Base-by-base conservation (phyloP, 345 rosid genomes). In the Citropsis articulata region DNA sequence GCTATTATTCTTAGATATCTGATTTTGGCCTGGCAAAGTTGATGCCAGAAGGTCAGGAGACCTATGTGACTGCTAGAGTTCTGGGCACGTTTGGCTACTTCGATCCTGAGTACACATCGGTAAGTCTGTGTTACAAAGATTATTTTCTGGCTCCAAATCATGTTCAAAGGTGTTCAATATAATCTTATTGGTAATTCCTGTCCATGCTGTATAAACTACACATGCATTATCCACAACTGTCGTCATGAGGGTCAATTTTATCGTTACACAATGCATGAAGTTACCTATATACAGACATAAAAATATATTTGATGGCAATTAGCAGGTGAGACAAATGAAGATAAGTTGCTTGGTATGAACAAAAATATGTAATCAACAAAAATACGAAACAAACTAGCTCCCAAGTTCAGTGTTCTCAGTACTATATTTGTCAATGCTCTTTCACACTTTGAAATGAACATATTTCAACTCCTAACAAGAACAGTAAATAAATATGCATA, bases 81-180 rank as follows among this genome's bases (percentile, higher is more conserved):
- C 93, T 95, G 5, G 99, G 99, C 73, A 95, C 99, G 31, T 95
- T 95, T 64, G 99, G 99, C 85, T 95, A 95, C 78, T 95, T 95
- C 16, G 99, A 95, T 75, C 98, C 99, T 28, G 98, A 95, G 81
- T 95, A 95, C 72, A 93, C 99, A 79, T 92, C 98, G 76, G 99
- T 95, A 88, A 13, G 85, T 66, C 71, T 75, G 38, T 53, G 4
- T 53, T 40, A 48, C 12, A 48, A 22, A 13, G 2, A 78, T 62
- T 66, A 63, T n/a, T 60, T 66, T 19, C 63, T 50, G 16, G 9
- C 45, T 48, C 25, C 42, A 19, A 36, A 55, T 2, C 66, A 66
- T 24, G 50, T 35, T 57, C 13, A 48, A 73, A 2, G 59, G 69
- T 24, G n/a, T 60, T 40, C 30, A 60, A 10, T n/a, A 57, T 5